Evolutionary conservation across 139 green algal genomes (phyloP), one percentile per base, ranked within the genome.

Genomic region (Picochlorum costavermella): DNA sequence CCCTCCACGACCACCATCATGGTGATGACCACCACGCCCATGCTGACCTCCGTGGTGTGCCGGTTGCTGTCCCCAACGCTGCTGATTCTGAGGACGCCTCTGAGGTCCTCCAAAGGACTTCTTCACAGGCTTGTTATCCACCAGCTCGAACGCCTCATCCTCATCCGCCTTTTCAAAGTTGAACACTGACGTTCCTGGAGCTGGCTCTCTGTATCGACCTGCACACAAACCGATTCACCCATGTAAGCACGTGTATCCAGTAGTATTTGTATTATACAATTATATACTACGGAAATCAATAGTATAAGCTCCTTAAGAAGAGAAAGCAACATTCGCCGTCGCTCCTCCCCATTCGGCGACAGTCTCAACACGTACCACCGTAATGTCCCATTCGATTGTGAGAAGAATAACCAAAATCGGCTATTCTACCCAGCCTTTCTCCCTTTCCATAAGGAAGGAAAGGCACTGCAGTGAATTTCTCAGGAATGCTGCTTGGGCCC

Each of bases 151-250:
- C 2, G 76, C 86, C 55, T 94, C 90, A 68, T 97, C 92, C 84
- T 96, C 92, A 53, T 97, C 88, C 36, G 89, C 87, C 45, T 88
- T 81, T 61, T 95, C 90, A 80, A 96, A 98, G 74, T 92, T 95
- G 78, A 98, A 98, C 2, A 96, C 86, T 5, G 85, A 74, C 36
- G 72, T 75, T 56, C 81, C 81, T 23, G 69, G 69, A 16, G 50
- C 71, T 26, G 26, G 76, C 16, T 73, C 60, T 50, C 69, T 55
- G 50, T 74, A 76, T 11, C 69, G 64, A 29, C 48, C 66, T 77
- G 64, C 25, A 73, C n/a, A 33, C 9, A 25, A n/a, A n/a, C 23
- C 40, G 6, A 37, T n/a, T 31, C 9, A 5, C 6, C 0, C 12
- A 28, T 59, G n/a, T 17, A 9, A 28, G 50, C 4, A 2, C n/a